A percentile compares a stretch with the other conserved stretches of the same genome.
These are phyloP conservation scores for Neonectria hederae DNA, from an alignment of 2,329 filamentous ascomycete species.

Conservation along the genomic window DNA sequence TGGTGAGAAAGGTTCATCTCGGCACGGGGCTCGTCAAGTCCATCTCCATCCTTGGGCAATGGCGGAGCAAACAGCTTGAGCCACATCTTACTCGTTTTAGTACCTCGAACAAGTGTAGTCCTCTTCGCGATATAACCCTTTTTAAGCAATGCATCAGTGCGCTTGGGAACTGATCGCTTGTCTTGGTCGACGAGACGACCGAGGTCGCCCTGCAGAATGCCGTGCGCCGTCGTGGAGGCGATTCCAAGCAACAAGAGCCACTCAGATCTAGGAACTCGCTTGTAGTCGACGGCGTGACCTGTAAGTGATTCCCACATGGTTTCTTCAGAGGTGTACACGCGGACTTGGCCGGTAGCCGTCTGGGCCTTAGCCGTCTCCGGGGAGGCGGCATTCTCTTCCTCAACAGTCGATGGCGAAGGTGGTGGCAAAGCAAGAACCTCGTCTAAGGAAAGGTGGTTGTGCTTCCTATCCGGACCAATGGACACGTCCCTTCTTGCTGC, in stretches of 20 bases:
- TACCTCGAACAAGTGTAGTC: constrained; percentile 65
- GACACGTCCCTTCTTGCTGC: constrained; percentile 48
- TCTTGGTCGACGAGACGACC: constrained; percentile 67
- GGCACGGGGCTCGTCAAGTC: constrained; percentile 36
- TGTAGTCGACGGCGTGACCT: constrained; percentile 67
- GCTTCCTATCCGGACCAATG: constrained; percentile 45
- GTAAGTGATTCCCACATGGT: constrained; percentile 68
- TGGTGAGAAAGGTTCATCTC: constrained; percentile 53
- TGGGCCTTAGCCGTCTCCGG: neutral
- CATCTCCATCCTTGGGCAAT: constrained; percentile 48
- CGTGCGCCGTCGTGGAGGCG: constrained; percentile 61
- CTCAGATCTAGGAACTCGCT: constrained; percentile 66
- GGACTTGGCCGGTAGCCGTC: constrained; percentile 22
- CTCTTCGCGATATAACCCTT: constrained; percentile 72
- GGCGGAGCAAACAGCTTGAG: constrained; percentile 64
- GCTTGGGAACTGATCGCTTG: constrained; percentile 69
- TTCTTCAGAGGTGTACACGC: constrained; percentile 62
- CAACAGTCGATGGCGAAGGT: neutral
- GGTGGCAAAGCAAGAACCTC: constrained; percentile 42
- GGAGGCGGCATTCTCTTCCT: constrained; percentile 15
- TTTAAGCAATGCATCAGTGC: constrained; percentile 66
- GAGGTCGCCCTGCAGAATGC: constrained; percentile 70
- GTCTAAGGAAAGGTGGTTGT: constrained; percentile 52
- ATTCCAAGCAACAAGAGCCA: constrained; percentile 68
- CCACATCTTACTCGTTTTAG: constrained; percentile 72